phyloP scores from a whole-genome alignment of 257 asterid genomes.

The Solanum chaucha region DNA sequence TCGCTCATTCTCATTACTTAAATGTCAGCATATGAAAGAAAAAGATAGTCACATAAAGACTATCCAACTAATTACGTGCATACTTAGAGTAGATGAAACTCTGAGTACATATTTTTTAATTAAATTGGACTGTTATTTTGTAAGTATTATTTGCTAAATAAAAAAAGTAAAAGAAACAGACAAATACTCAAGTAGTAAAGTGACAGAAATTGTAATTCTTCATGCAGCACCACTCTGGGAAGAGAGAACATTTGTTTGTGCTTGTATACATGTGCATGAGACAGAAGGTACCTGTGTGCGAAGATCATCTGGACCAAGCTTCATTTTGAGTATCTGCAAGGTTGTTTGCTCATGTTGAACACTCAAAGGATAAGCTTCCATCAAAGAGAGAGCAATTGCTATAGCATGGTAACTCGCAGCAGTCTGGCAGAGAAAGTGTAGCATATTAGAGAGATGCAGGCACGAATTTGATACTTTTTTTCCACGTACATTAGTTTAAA shows the following conservation, averaged over 20 bases:
- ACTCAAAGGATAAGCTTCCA: slow-evolving; percentile 97
- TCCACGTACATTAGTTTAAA: background rate
- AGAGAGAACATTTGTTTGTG: background rate
- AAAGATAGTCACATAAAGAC: background rate
- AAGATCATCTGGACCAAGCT: slow-evolving; percentile 90
- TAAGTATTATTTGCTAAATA: background rate
- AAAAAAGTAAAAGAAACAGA: background rate
- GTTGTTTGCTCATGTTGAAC: slow-evolving; percentile 98
- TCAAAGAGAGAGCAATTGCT: slow-evolving; percentile 96
- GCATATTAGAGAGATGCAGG: background rate
- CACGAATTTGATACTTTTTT: background rate
- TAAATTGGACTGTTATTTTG: background rate
- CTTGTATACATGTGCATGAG: background rate
- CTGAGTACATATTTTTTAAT: background rate
- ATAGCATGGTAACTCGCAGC: slow-evolving; percentile 99
- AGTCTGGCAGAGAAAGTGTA: slow-evolving; percentile 42
- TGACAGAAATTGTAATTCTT: background rate
- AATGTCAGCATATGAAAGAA: background rate
- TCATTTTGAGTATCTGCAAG: slow-evolving; percentile 80
- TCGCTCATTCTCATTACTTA: background rate
- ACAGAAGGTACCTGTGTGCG: slow-evolving; percentile 76
- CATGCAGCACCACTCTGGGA: background rate
- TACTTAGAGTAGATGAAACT: background rate
- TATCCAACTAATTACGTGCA: background rate
- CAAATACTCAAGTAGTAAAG: background rate